Percentiles rank a stretch among this genome's conserved stretches.
phyloP scores from a whole-genome alignment of 208 protist species.

The Trypanosoma melophagium region DNA sequence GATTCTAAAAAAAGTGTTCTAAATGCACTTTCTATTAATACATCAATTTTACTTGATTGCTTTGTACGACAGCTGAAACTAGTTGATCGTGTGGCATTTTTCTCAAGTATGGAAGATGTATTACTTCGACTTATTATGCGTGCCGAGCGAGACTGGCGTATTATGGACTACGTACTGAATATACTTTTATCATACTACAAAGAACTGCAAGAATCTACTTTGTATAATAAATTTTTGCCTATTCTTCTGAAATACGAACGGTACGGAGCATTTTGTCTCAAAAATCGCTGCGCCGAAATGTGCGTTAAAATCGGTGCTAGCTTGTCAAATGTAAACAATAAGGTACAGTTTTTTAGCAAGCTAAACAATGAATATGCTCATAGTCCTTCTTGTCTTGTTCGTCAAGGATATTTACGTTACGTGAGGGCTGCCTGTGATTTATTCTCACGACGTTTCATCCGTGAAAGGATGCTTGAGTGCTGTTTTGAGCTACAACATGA shows the following conservation, averaged over 20 bases:
- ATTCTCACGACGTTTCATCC: conserved; percentile 80
- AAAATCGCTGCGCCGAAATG: conserved; percentile 56
- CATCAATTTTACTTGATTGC: conserved; percentile 63
- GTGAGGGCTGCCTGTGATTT: conserved; percentile 47
- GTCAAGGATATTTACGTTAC: conserved; percentile 71
- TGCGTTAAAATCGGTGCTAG: conserved; percentile 48
- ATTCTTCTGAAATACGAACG: conserved; percentile 60
- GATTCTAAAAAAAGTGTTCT: conserved; percentile 63
- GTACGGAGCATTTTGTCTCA: conserved; percentile 69
- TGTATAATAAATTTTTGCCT: conserved; percentile 73
- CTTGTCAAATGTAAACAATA: conserved; percentile 39
- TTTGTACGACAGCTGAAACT: conserved; percentile 54
- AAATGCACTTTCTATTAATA: conserved; percentile 50
- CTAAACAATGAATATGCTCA: conserved; percentile 85
- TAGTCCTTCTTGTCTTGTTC: conserved; percentile 62
- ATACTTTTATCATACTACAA: conserved; percentile 58
- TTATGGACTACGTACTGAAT: conserved; percentile 61
- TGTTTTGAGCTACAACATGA: conserved; percentile 82
- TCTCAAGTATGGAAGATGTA: conserved; percentile 45
- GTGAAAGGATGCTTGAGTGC: conserved; percentile 80
- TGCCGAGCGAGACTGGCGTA: conserved; percentile 66
- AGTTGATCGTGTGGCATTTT: conserved; percentile 49
- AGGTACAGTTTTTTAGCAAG: conserved; percentile 79
- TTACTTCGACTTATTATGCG: conserved; percentile 42
- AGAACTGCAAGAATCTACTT: conserved; percentile 46